These are phyloP conservation scores for Candida insectorum DNA, from an alignment of 805 yeast genomes.

Conservation along the genomic window DNA sequence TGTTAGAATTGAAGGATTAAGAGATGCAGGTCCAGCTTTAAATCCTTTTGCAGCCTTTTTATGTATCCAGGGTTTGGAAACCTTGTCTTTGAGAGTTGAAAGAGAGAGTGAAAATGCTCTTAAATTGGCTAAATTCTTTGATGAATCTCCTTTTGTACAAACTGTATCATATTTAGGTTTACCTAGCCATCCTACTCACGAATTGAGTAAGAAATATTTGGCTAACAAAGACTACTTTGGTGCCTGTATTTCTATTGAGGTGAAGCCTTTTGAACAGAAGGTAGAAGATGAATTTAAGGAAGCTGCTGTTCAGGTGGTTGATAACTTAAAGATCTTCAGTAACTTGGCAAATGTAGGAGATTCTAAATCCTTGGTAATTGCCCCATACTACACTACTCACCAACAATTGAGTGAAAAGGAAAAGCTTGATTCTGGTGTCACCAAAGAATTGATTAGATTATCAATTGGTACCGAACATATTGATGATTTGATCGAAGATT, in stretches of 20 bases:
- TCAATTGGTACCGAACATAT: slow-evolving; percentile 89
- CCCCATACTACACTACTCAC: slow-evolving; percentile 95
- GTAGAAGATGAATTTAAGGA: slow-evolving; percentile 62
- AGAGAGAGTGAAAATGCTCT: slow-evolving; percentile 85
- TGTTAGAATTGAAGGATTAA: slow-evolving; percentile 76
- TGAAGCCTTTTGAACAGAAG: slow-evolving; percentile 45
- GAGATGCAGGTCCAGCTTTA: slow-evolving; percentile 89
- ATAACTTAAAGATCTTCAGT: slow-evolving; percentile 77
- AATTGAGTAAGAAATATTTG: slow-evolving; percentile 79
- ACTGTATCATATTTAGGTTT: slow-evolving; percentile 96
- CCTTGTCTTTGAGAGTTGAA: slow-evolving; percentile 88
- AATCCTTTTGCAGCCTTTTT: slow-evolving; percentile 88
- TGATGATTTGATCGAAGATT: slow-evolving; percentile 86
- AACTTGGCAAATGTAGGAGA: slow-evolving; percentile 98
- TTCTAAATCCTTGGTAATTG: slow-evolving; percentile 89
- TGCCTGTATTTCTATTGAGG: slow-evolving; percentile 86
- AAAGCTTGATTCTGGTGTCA: slow-evolving; percentile 79
- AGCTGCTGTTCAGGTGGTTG: slow-evolving; percentile 82
- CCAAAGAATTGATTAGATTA: slow-evolving; percentile 83
- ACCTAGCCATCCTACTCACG: slow-evolving; percentile 73
- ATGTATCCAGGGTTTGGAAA: slow-evolving; percentile 88
- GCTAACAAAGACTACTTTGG: slow-evolving; percentile 61
- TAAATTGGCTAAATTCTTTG: slow-evolving; percentile 74
- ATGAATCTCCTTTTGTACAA: slow-evolving; percentile 66
- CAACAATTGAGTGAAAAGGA: slow-evolving; percentile 84